Evolutionary conservation across 306 rosid genomes (phyloP).

Genomic region (Benincasa hispida): DNA sequence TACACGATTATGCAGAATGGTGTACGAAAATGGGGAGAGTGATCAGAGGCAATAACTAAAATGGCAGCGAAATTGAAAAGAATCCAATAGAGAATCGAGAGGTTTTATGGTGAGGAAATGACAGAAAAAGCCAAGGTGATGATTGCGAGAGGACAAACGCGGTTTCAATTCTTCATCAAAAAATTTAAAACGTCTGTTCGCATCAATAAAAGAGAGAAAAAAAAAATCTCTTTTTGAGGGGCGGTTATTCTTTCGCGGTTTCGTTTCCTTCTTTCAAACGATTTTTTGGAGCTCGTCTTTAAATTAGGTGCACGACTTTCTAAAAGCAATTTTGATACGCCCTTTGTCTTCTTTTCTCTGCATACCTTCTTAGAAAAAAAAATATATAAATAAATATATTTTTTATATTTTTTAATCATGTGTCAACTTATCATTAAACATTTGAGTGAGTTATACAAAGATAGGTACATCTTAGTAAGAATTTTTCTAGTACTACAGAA

Average conservation of each 20-base stretch:
- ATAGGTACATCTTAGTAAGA: too few relatives aligned
- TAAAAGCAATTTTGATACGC: too few relatives aligned
- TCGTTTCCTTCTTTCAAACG: background rate
- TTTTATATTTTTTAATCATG: too few relatives aligned
- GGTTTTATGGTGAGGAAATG: background rate
- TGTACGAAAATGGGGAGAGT: background rate
- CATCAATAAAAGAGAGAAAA: background rate
- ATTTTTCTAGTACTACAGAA: too few relatives aligned
- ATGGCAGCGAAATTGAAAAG: background rate
- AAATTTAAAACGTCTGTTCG: background rate
- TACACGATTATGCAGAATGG: background rate
- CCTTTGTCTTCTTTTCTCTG: too few relatives aligned
- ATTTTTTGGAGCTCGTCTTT: background rate
- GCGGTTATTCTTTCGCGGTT: background rate
- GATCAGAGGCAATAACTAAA: background rate
- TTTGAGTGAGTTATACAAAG: too few relatives aligned
- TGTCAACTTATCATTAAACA: too few relatives aligned
- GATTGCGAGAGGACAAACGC: constrained; percentile 7
- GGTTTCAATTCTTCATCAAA: constrained; percentile 1
- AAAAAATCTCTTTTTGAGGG: background rate
- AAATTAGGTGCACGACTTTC: too few relatives aligned
- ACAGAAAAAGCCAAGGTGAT: background rate
- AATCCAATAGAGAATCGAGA: background rate
- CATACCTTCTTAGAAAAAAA: too few relatives aligned
- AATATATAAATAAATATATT: too few relatives aligned